Evolutionary conservation across 768 basidiomycete species (phyloP).

Genomic region (Strobilomyces confusus): DNA sequence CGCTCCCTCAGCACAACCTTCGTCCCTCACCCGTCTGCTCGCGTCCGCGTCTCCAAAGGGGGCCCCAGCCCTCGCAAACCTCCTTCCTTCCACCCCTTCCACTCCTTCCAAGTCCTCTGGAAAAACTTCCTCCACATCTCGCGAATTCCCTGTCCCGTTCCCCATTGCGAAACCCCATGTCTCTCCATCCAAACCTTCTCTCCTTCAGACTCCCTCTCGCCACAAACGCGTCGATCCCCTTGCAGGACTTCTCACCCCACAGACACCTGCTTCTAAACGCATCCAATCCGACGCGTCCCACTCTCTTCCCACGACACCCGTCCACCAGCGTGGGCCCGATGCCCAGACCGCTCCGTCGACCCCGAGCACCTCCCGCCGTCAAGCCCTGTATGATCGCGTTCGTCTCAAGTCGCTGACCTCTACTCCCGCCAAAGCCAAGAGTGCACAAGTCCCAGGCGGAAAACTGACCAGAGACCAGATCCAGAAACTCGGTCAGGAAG

Average conservation of each 20-base stretch:
- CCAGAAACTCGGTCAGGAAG: conserved; percentile 71
- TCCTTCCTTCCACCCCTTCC: conserved; percentile 28
- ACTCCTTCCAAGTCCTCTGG: conserved; percentile 39
- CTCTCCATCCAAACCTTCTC: conserved; percentile 46
- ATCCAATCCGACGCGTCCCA: conserved; percentile 37
- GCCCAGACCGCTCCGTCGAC: conserved; percentile 60
- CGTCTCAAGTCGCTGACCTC: conserved; percentile 65
- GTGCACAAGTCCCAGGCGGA: conserved; percentile 37
- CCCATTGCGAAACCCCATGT: conserved; percentile 37
- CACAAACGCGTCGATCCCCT: conserved; percentile 34
- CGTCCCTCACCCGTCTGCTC: conserved; percentile 65
- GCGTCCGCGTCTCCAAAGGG: conserved; percentile 73
- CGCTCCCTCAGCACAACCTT: conserved; percentile 46
- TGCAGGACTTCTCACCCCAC: conserved; percentile 35
- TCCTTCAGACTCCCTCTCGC: conserved; percentile 65
- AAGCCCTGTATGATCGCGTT: conserved; percentile 78
- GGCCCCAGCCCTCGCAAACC: conserved; percentile 29
- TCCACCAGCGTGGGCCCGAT: conserved; percentile 53
- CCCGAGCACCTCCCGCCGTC: conserved; percentile 69
- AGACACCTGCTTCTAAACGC: conserved; percentile 41
- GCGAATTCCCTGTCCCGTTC: conserved; percentile 37
- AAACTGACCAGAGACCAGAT: conserved; percentile 64
- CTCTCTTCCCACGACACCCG: conserved; percentile 61
- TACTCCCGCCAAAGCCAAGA: conserved; percentile 58
- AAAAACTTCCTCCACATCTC: conserved; percentile 11